These are phyloP conservation scores for Ormosia emarginata DNA, from an alignment of 306 rosid genomes.

Conservation along the genomic window DNA sequence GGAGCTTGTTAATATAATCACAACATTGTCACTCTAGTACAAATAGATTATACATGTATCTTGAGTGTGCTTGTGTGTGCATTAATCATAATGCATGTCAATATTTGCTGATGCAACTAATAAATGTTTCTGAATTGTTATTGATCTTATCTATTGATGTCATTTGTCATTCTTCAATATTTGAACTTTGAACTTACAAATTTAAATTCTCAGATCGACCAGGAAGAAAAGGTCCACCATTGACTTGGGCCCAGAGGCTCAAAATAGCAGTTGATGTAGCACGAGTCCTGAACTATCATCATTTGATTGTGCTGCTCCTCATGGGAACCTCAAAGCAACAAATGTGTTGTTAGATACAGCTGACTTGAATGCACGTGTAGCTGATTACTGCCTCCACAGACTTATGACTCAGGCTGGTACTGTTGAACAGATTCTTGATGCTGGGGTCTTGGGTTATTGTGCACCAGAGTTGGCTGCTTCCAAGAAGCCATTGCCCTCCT, in stretches of 20 bases:
- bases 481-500: constrained; percentile 74
- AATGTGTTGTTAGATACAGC: constrained; percentile 82
- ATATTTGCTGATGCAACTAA: not conserved
- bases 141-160: not conserved
- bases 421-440: constrained; percentile 89
- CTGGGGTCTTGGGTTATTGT: constrained; percentile 81
- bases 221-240: constrained; percentile 81
- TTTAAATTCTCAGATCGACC: constrained; percentile 69
- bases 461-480: constrained; percentile 85
- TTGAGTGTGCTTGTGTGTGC: not conserved
- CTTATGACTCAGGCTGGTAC: constrained; percentile 99
- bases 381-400: constrained; percentile 98
- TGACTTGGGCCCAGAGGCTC: constrained; percentile 91
- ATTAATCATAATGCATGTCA: not conserved
- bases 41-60: not conserved
- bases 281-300: constrained; percentile 99
- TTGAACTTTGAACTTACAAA: constrained; percentile 27
- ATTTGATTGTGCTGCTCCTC: constrained; percentile 98
- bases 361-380: constrained; percentile 84
- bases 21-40: not conserved
- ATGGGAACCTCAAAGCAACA: constrained; percentile 92
- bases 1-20: not conserved
- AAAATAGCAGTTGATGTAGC: constrained; percentile 95
- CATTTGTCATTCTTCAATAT: not conserved
- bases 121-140: not conserved